phyloP scores from a whole-genome alignment of 352 stramenopile genomes.

The Phytophthora cryptogea region DNA sequence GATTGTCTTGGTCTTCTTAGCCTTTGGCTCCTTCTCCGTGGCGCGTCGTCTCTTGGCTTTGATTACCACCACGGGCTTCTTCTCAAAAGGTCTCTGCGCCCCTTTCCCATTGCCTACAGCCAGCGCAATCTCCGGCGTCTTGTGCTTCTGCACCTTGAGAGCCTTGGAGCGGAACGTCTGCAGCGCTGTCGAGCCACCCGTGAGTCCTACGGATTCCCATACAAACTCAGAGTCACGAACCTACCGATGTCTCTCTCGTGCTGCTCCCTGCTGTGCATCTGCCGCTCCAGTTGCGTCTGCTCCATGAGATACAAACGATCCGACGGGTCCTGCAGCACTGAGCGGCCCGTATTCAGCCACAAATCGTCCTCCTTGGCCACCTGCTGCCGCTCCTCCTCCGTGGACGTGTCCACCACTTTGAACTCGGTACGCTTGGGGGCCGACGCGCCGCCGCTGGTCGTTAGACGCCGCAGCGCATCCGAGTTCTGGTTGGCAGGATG shows the following conservation, averaged over 20 bases:
- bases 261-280: constrained; percentile 39
- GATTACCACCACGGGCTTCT: constrained; percentile 40
- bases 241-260: constrained; percentile 42
- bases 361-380: constrained; percentile 48
- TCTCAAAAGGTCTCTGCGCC: constrained; percentile 8
- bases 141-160: constrained; percentile 58
- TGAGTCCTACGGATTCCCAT: neutral
- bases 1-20: constrained; percentile 34
- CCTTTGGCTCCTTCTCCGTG: constrained; percentile 11
- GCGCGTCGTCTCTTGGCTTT: constrained; percentile 60
- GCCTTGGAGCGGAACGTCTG: constrained; percentile 67
- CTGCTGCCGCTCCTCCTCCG: constrained; percentile 65
- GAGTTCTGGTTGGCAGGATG: constrained; percentile 72
- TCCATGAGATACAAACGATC: constrained; percentile 77
- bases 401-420: constrained; percentile 76
- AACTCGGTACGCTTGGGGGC: constrained; percentile 60
- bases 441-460: constrained; percentile 22
- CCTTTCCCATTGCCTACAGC: constrained; percentile 19
- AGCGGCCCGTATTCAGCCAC: constrained; percentile 43
- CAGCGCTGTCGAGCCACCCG: constrained; percentile 39
- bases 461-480: constrained; percentile 36
- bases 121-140: constrained; percentile 27
- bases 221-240: neutral
- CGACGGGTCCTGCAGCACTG: constrained; percentile 68
- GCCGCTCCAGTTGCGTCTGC: constrained; percentile 55